These are phyloP conservation scores for Lactifluus pinguis DNA, from an alignment of 768 basidiomycete species.

Conservation along the genomic window DNA sequence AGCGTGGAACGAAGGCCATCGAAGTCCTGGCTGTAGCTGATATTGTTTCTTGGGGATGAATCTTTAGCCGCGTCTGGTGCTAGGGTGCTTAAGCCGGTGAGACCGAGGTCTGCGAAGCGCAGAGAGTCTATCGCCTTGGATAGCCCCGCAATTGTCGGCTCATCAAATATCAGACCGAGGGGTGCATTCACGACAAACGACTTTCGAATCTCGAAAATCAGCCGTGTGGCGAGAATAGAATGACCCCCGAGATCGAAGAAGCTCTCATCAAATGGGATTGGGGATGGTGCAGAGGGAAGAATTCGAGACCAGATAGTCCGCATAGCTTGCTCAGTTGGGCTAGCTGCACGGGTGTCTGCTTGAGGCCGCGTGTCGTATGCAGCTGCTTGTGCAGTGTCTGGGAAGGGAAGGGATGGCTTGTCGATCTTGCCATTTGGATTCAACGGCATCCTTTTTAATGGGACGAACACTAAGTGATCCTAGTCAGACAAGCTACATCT, in stretches of 20 bases:
- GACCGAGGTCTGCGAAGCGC: conserved; percentile 72
- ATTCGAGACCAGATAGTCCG: conserved; percentile 78
- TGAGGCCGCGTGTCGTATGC: conserved; percentile 33
- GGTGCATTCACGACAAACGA: conserved; percentile 85
- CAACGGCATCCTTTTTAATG: conserved; percentile 89
- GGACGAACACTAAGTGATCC: conserved; percentile 72
- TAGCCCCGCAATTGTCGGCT: conserved; percentile 75
- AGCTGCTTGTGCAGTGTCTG: conserved; percentile 75
- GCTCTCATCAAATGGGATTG: conserved; percentile 81
- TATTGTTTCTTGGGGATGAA: not conserved
- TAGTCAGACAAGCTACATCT: conserved; percentile 2
- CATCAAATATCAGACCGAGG: conserved; percentile 82
- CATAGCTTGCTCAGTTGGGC: conserved; percentile 70
- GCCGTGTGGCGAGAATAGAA: conserved; percentile 93
- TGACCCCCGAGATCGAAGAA: conserved; percentile 99
- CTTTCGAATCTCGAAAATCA: conserved; percentile 95
- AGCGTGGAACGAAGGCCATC: conserved; percentile 51
- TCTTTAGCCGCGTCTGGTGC: not conserved
- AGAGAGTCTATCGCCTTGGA: conserved; percentile 68
- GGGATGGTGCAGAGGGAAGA: conserved; percentile 66
- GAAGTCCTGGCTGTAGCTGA: conserved; percentile 60
- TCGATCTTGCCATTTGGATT: conserved; percentile 99
- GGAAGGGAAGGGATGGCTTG: conserved; percentile 97
- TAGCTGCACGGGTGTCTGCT: conserved; percentile 32
- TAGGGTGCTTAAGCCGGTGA: conserved; percentile 24